These are phyloP conservation scores for Paramecium caudatum DNA, from an alignment of 73 alveolate genomes.

Conservation along the genomic window DNA sequence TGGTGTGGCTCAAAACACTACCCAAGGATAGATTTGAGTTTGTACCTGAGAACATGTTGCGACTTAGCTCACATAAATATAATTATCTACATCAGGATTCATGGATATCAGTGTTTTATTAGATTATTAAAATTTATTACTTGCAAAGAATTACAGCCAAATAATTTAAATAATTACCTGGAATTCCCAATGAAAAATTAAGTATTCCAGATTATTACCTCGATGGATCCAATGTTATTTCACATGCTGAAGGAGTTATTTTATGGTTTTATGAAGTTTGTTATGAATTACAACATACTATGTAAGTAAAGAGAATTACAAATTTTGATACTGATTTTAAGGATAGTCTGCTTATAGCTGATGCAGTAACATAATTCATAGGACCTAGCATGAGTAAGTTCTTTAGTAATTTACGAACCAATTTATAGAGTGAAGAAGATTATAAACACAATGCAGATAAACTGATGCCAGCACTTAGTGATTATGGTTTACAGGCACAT, in stretches of 20 bases:
- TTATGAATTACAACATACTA: constrained; percentile 83
- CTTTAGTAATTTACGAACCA: constrained; percentile 37
- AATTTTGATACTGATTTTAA: constrained; percentile 89
- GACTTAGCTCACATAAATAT: constrained; percentile 74
- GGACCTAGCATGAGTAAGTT: constrained; percentile 23
- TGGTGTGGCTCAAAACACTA: constrained; percentile 72
- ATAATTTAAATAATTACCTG: constrained; percentile 90
- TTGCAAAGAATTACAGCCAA: constrained; percentile 96
- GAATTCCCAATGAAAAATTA: constrained; percentile 88
- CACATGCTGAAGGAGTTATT: constrained; percentile 92
- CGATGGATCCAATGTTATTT: constrained; percentile 91
- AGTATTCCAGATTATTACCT: constrained; percentile 84
- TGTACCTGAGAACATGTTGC: constrained; percentile 69
- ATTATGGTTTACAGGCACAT: constrained; percentile 90
- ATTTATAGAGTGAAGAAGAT: constrained; percentile 82
- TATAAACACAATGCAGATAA: constrained; percentile 88
- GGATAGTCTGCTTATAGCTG: constrained; percentile 8
- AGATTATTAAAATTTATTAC: constrained; percentile 93
- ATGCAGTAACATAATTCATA: constrained; percentile 16
- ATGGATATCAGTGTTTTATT: constrained; percentile 96
- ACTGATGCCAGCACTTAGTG: constrained; percentile 87
- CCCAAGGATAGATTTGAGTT: constrained; percentile 73
- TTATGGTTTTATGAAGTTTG: constrained; percentile 91
- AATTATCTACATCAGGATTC: constrained; percentile 94
- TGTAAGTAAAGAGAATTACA: constrained; percentile 81